Evolutionary conservation across 2,329 filamentous ascomycete genomes (phyloP), one percentile per base, ranked within the genome.

Genomic region (Penicillium fuscoglaucum): DNA sequence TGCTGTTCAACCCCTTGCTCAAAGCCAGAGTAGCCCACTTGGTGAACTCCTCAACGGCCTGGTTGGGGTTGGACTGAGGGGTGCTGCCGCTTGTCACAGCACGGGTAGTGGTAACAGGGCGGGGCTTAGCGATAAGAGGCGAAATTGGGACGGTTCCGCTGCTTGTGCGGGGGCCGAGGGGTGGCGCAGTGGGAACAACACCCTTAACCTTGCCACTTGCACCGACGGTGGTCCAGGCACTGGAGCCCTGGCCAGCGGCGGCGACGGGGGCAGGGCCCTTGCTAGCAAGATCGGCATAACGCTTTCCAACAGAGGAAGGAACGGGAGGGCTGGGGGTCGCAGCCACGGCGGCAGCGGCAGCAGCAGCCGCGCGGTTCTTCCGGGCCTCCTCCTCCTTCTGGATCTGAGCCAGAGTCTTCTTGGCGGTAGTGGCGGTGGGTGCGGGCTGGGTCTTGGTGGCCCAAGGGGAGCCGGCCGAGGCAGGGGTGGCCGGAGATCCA

Each of bases 341-440:
- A 26, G 80, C 75, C 66, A 76, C 74, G 3, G 82, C 76, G 7
- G 61, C 73, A 5, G 78, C 72, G 10, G 72, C 76, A 0, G 76
- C 80, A 35, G 80, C 79, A 37, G 80, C 81, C 44, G 86, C 84
- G 73, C 89, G 91, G 68, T 89, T 87, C 82, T 99, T 99, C 64
- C 90, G 88, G 19, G 84, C 83, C 72, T 98, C 95, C 71, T 99
- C 95, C 77, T 99, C 95, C 62, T 93, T 93, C 74, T 98, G 95
- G 59, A 99, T 98, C 66, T 98, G 93, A 26, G 92, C 91, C 45
- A 98, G 82, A 0, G 92, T 96, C 84, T 97, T 97, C 81, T 96
- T 95, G 12, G 78, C 79, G 73, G 68, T 77, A 62, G 71, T 73
- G 31, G 76, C 73, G 40, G 75, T 72, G 12, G 75, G 65, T 29